Evolutionary conservation across 176 grass and related monocot species (phyloP).

Genomic region (Raddia distichophylla): DNA sequence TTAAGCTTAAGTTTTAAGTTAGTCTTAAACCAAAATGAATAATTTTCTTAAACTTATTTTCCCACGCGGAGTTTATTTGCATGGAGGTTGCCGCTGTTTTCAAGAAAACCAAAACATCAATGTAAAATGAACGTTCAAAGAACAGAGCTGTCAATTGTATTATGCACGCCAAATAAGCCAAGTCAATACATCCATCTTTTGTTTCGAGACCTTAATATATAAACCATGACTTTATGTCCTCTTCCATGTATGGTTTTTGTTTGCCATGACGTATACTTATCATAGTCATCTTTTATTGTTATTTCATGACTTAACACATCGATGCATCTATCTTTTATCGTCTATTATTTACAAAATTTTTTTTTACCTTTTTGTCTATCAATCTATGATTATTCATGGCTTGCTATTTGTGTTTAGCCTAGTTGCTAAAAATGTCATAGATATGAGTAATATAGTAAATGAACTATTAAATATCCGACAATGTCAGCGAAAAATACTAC

Average conservation of each 20-base stretch:
- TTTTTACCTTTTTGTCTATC: background rate
- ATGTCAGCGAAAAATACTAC: too few relatives aligned
- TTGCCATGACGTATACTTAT: background rate
- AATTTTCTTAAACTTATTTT: too few relatives aligned
- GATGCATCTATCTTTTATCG: background rate
- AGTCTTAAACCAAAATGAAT: too few relatives aligned
- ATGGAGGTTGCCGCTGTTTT: too few relatives aligned
- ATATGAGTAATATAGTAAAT: too few relatives aligned
- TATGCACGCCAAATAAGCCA: too few relatives aligned
- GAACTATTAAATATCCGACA: too few relatives aligned
- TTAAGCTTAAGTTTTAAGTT: too few relatives aligned
- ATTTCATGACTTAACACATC: too few relatives aligned
- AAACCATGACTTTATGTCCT: background rate
- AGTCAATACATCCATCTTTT: background rate
- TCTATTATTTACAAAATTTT: background rate
- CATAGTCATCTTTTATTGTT: background rate
- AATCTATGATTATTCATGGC: background rate
- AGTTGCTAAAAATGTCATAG: too few relatives aligned
- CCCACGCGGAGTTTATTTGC: too few relatives aligned
- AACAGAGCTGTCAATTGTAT: background rate
- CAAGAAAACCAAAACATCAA: too few relatives aligned
- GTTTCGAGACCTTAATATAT: background rate
- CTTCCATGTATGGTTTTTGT: background rate
- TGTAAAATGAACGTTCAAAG: background rate
- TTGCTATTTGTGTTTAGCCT: background rate